Evolutionary conservation across 2,329 filamentous ascomycete genomes (phyloP), one percentile per base, ranked within the genome.

Genomic region (Stagonosporopsis vannaccii): DNA sequence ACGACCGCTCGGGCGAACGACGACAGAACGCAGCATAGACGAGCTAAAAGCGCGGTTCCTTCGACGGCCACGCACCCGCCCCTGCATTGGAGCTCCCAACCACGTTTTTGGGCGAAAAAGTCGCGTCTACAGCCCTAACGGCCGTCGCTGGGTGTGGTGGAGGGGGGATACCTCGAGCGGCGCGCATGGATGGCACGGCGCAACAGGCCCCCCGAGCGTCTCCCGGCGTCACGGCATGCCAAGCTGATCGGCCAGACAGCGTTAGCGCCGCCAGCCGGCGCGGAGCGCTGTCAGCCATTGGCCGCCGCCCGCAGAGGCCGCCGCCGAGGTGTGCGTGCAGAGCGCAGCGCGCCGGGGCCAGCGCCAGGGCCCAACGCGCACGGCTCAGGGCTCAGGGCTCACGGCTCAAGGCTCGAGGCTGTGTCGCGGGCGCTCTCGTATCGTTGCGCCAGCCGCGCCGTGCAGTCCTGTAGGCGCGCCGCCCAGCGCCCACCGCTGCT

Each of bases 81-180:
- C 65, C 69, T 69, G 67, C 67, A 62, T 67, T 54, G 56, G 62
- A 60, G 61, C 61, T 64, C 57, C 54, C 36, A 47, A 47, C 60
- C 63, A 67, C 69, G 63, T 70, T 70, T 72, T 73, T 69, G 63
- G 30, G 66, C 66, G 62, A 57, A 70, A 73, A 71, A 68, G 58
- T 57, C 59, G 62, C 64, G 63, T 71, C 61, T 71, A 61, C 60
- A 69, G 68, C 66, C 63, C 65, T 67, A 72, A 57, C 67, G 61
- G 42, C 48, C 51, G 53, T 60, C 51, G 50, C 48, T 55, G 60
- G 61, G 58, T 56, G 62, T 65, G 58, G 52, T 56, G 69, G 68
- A 65, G 68, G 70, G 67, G 57, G 19, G 53, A 51, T 51, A 30
- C 30, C 53, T 56, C 41, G 23, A 46, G 50, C 52, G 49, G 40